Conservation (phyloP, 192 early-diverging fungal genomes). For the Backusella macrospora region DNA sequence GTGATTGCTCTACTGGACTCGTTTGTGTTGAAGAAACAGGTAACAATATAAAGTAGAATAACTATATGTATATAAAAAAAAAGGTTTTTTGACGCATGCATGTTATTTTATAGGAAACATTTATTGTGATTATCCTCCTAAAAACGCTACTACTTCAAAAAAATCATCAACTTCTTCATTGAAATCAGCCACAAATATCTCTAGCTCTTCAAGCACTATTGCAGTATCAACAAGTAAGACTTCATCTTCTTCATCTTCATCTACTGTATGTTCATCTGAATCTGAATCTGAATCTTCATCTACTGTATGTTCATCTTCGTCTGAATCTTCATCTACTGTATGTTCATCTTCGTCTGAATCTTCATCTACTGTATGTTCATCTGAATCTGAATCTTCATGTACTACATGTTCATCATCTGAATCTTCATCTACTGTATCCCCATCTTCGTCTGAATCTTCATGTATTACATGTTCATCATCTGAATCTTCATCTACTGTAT, state of each 20-base stretch:
- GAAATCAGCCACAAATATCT: no score
- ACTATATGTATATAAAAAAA: neutral
- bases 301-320: neutral
- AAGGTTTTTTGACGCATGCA: neutral
- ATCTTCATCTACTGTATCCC: neutral
- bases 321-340: no score
- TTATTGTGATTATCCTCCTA: neutral
- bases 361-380: neutral
- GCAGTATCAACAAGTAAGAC: neutral
- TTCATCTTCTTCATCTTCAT: neutral
- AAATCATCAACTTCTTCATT: neutral
- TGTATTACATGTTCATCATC: no score
- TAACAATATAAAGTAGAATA: neutral
- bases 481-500: no score
- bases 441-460: no score
- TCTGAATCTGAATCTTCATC: neutral
- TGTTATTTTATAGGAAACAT: neutral
- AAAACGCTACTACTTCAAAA: neutral
- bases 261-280: no score
- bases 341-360: neutral
- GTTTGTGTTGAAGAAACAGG: slow-evolving; percentile 20
- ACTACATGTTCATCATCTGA: neutral
- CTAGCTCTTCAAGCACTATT: no score
- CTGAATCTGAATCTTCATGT: neutral
- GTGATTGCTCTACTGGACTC: slow-evolving; percentile 22